Conservation (phyloP, 2,329 filamentous ascomycete genomes). For the Arthrobotrys conoides region DNA sequence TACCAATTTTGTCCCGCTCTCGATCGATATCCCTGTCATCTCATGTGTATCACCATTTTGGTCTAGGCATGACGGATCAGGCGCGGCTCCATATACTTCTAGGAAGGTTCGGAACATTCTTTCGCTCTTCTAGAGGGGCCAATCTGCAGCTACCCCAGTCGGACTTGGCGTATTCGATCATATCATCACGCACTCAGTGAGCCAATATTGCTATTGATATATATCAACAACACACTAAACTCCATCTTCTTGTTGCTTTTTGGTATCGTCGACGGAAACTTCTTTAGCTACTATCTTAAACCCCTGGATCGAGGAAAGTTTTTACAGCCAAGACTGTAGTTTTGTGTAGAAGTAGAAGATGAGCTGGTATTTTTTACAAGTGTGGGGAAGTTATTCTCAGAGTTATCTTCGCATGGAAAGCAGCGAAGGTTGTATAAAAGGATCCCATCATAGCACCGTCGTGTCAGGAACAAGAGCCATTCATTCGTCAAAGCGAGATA, state of each 20-base stretch:
- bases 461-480: not conserved
- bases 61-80: constrained; percentile 19
- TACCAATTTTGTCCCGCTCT: not conserved
- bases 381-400: not conserved
- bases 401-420: not conserved
- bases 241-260: not conserved
- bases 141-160: not conserved
- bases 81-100: constrained; percentile 6
- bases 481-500: not conserved
- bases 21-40: not conserved
- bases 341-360: not conserved
- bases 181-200: too few species aligned
- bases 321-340: not conserved
- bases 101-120: constrained; percentile 48
- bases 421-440: not conserved
- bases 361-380: not conserved
- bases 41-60: constrained; percentile 32
- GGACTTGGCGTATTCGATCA: not conserved
- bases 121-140: constrained; percentile 6
- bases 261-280: constrained; percentile 31
- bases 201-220: too few species aligned
- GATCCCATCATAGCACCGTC: not conserved
- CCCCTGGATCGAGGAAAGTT: not conserved
- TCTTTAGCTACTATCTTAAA: constrained; percentile 3
- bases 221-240: not conserved